Evolutionary conservation across 306 rosid genomes (phyloP).

Genomic region (Rosa chinensis): DNA sequence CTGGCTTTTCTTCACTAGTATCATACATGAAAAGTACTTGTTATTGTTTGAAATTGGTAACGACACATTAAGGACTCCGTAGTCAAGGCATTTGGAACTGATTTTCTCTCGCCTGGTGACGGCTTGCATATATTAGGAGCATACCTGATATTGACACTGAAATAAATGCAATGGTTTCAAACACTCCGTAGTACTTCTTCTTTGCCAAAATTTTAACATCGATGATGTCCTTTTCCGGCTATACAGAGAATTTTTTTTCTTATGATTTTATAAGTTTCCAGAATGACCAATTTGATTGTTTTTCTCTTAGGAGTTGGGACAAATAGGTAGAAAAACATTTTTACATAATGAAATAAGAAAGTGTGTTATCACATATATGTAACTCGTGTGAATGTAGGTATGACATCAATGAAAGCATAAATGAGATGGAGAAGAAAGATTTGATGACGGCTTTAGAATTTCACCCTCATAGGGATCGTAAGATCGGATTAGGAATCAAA

Average conservation of each 20-base stretch:
- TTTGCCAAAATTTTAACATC: too few species aligned
- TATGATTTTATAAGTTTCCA: neutral
- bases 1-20: neutral
- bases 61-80: neutral
- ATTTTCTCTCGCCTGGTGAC: neutral
- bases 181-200: neutral
- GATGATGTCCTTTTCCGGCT: too few species aligned
- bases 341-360: neutral
- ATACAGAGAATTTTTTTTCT: neutral
- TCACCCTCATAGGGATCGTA: constrained; percentile 65
- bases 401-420: constrained; percentile 49
- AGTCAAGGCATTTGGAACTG: neutral
- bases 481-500: constrained; percentile 60
- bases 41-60: neutral
- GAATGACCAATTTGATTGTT: neutral
- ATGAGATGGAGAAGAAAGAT: constrained; percentile 54
- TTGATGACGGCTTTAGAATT: constrained; percentile 59
- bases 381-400: constrained; percentile 52
- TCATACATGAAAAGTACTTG: neutral
- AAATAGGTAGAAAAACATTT: neutral
- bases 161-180: neutral
- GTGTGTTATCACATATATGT: constrained; percentile 14
- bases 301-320: neutral
- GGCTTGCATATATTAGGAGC: neutral
- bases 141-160: neutral